Conservation (phyloP, 1,139 yeast genomes). For the Diutina rugosa region DNA sequence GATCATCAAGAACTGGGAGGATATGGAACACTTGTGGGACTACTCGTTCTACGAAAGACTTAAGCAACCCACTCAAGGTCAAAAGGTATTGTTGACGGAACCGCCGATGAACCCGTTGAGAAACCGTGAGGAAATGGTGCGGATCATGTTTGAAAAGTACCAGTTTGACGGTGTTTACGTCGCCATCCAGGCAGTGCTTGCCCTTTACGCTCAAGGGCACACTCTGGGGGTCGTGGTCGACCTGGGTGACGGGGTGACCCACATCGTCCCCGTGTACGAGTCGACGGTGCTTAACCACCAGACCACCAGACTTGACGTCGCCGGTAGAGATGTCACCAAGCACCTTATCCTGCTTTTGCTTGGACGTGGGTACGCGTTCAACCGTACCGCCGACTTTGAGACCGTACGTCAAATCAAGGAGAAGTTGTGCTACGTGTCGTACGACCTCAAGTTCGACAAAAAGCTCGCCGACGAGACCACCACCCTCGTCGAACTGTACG, state of each 20-base stretch:
- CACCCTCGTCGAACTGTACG: conserved; percentile 79
- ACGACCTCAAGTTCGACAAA: conserved; percentile 82
- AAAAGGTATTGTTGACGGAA: conserved; percentile 80
- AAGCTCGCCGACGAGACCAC: conserved; percentile 89
- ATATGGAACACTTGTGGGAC: conserved; percentile 98
- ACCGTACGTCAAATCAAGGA: conserved; percentile 97
- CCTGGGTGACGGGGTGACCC: conserved; percentile 83
- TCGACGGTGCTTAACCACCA: conserved; percentile 89
- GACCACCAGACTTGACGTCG: conserved; percentile 88
- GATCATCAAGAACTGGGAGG: conserved; percentile 95
- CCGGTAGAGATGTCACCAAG: conserved; percentile 96
- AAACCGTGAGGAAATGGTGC: conserved; percentile 90
- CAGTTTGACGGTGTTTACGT: conserved; percentile 95
- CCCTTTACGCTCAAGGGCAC: conserved; percentile 92
- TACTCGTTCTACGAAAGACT: conserved; percentile 89
- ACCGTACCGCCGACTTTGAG: conserved; percentile 96
- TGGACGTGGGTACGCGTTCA: conserved; percentile 95
- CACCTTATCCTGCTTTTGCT: conserved; percentile 80
- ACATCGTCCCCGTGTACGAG: conserved; percentile 95
- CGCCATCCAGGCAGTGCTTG: conserved; percentile 95
- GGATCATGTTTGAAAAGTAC: conserved; percentile 93
- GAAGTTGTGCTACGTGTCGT: conserved; percentile 87
- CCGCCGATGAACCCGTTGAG: conserved; percentile 97
- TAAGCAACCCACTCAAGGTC: conserved; percentile 63
- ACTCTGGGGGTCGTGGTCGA: conserved; percentile 98